These are phyloP conservation scores for Ostreobium quekettii DNA, from an alignment of 139 green algal genomes.

Conservation along the genomic window DNA sequence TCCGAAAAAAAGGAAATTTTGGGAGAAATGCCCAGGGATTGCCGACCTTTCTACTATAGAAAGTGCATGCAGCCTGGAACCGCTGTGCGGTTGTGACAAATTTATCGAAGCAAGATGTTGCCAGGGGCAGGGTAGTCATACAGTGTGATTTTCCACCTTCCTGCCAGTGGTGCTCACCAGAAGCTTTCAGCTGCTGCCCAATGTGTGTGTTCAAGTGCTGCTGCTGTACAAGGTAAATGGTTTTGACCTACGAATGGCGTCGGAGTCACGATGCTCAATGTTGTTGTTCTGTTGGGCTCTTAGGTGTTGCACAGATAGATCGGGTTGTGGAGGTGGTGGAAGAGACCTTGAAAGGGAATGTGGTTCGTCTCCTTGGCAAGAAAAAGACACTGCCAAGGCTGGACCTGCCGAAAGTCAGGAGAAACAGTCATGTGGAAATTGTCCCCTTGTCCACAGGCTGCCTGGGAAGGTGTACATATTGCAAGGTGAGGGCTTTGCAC, in stretches of 20 bases:
- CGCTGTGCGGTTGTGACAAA: no score
- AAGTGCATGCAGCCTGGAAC: no score
- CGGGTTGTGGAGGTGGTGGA: conserved; percentile 87
- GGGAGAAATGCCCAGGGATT: no score
- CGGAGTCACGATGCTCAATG: no score
- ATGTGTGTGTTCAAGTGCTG: neutral
- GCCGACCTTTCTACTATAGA: no score
- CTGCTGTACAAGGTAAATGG: neutral
- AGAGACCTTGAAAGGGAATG: conserved; percentile 79
- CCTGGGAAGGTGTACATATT: conserved; percentile 64
- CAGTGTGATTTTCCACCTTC: no score
- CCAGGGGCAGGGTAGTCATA: no score
- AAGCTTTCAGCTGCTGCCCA: neutral
- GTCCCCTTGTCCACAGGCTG: conserved; percentile 82
- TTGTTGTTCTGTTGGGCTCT: no score
- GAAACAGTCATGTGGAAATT: conserved; percentile 84
- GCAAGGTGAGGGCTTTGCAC: no score
- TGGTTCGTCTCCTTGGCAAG: conserved; percentile 68
- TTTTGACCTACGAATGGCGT: no score
- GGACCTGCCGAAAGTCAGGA: conserved; percentile 86
- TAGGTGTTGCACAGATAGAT: conserved; percentile 74
- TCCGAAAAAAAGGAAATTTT: no score
- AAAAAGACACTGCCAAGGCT: conserved; percentile 62
- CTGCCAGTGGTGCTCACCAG: neutral
- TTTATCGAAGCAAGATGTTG: no score